phyloP scores from a whole-genome alignment of 176 grass and related monocot species.

The Phoenix roebelenii region DNA sequence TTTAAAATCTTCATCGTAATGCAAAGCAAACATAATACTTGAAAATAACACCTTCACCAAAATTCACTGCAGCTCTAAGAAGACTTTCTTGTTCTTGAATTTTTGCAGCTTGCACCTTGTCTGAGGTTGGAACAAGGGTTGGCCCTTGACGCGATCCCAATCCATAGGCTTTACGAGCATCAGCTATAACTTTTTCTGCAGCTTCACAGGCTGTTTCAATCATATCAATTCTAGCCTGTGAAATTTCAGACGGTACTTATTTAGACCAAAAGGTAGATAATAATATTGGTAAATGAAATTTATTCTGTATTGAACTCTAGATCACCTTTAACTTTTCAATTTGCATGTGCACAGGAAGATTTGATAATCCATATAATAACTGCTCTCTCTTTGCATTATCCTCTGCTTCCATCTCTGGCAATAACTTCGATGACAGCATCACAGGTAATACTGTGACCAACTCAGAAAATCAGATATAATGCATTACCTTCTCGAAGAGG shows the following conservation, averaged over 20 bases:
- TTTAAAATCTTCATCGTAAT: too few species aligned
- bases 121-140: constrained; percentile 71
- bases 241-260: constrained; percentile 4
- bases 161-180: constrained; percentile 61
- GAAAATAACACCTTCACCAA: constrained; percentile 63
- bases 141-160: constrained; percentile 64
- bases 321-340: constrained; percentile 86
- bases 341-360: constrained; percentile 54
- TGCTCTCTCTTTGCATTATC: constrained; percentile 74
- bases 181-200: constrained; percentile 80
- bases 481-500: too few species aligned
- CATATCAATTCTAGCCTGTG: constrained; percentile 90
- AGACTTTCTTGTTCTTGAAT: constrained; percentile 88
- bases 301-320: background rate
- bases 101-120: constrained; percentile 93
- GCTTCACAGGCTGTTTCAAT: constrained; percentile 89
- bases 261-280: too few species aligned
- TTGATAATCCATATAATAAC: constrained; percentile 61
- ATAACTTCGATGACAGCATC: constrained; percentile 87
- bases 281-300: too few species aligned
- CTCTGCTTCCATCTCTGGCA: constrained; percentile 81
- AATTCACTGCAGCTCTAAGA: constrained; percentile 75
- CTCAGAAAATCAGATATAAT: too few species aligned
- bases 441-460: constrained; percentile 63
- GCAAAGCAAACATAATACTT: too few species aligned